phyloP scores from a whole-genome alignment of 768 basidiomycete genomes.

The Boletus rubescentipes region DNA sequence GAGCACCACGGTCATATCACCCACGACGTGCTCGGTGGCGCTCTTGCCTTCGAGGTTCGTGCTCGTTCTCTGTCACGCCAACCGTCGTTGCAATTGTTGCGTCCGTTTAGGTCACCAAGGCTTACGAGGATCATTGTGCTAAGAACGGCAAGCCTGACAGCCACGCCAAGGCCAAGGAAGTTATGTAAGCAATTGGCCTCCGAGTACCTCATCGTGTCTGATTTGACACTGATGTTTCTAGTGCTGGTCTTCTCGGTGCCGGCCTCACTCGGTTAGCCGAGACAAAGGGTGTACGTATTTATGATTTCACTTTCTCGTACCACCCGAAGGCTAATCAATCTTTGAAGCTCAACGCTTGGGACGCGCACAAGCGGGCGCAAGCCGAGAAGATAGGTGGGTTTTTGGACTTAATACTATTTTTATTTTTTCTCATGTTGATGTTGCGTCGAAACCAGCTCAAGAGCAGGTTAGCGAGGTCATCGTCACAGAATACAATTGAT shows the following conservation, averaged over 20 bases:
- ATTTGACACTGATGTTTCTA: not conserved
- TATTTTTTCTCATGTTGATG: not conserved
- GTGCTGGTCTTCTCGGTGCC: conserved; percentile 11
- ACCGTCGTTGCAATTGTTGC: not conserved
- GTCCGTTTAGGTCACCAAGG: conserved; percentile 14
- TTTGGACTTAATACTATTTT: not conserved
- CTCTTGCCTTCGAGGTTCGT: conserved; percentile 19
- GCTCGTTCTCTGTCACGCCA: not conserved
- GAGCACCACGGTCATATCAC: conserved; percentile 9
- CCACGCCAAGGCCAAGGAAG: conserved; percentile 24
- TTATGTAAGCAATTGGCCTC: conserved; percentile 11
- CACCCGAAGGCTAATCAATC: not conserved
- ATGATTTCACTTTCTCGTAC: not conserved
- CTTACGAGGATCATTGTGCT: conserved; percentile 16
- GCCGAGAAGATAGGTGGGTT: not conserved
- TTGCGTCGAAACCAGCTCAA: not conserved
- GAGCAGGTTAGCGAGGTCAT: not conserved
- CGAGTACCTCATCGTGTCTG: not conserved
- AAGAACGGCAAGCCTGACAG: conserved; percentile 16
- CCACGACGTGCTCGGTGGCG: conserved; percentile 23
- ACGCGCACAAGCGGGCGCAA: not conserved
- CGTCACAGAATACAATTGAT: not conserved
- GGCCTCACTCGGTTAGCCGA: conserved; percentile 7
- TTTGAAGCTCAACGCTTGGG: conserved; percentile 4
- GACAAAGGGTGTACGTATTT: conserved; percentile 21